Percentiles rank a stretch among this genome's conserved stretches.
Conservation (phyloP, 768 basidiomycete species). For the Boletales sp. region DNA sequence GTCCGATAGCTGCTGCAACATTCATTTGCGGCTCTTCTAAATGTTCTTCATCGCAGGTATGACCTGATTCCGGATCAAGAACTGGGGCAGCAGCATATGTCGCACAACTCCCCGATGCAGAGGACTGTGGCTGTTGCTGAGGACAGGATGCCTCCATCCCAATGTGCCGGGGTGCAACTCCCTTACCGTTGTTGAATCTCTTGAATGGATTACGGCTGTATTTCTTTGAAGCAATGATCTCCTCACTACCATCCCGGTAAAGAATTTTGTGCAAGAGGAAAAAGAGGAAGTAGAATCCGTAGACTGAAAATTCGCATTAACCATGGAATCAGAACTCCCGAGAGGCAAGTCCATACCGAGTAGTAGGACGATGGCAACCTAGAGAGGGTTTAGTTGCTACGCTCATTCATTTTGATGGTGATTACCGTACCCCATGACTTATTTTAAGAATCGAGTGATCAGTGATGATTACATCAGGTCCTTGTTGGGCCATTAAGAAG, state of each 20-base stretch:
- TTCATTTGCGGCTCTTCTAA: conserved; percentile 51
- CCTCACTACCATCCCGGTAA: conserved; percentile 47
- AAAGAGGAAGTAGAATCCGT: conserved; percentile 72
- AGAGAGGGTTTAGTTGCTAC: background rate
- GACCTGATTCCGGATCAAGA: conserved; percentile 11
- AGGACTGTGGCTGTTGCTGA: conserved; percentile 2
- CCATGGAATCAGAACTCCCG: background rate
- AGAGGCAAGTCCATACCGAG: conserved; percentile 48
- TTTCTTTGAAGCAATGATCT: conserved; percentile 35
- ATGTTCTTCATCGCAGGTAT: conserved; percentile 15
- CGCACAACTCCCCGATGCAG: background rate
- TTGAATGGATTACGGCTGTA: conserved; percentile 42
- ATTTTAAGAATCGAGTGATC: conserved; percentile 48
- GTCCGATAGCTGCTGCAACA: conserved; percentile 46
- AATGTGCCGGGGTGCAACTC: background rate
- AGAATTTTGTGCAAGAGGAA: conserved; percentile 73
- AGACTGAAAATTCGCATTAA: conserved; percentile 45
- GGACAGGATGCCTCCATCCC: background rate
- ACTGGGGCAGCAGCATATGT: background rate
- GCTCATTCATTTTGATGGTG: too few relatives aligned
- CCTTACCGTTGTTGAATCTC: conserved; percentile 13
- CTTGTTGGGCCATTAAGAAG: conserved; percentile 22
- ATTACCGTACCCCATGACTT: conserved; percentile 65
- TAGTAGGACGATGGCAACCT: conserved; percentile 78
- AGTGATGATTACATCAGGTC: background rate